These are phyloP conservation scores for Emmonsiellopsis sp. DNA, from an alignment of 2,329 filamentous ascomycete species.

Conservation along the genomic window DNA sequence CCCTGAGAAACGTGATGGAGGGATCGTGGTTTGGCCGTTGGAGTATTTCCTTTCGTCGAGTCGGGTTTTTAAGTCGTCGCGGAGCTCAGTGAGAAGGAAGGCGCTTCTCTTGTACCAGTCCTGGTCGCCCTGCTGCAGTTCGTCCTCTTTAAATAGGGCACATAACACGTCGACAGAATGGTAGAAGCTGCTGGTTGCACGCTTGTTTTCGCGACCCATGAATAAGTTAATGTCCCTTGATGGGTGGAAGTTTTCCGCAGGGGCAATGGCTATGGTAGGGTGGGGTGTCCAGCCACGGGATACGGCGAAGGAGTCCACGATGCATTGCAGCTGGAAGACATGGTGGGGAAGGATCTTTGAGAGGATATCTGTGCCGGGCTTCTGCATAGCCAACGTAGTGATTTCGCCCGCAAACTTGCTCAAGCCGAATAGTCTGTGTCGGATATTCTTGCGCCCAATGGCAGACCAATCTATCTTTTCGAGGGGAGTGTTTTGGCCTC, in stretches of 20 bases:
- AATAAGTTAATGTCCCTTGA: slow-evolving; percentile 38
- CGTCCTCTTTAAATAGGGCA: slow-evolving; percentile 23
- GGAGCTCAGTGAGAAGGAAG: slow-evolving; percentile 17
- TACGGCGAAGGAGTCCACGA: slow-evolving; percentile 40
- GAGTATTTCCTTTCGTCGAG: slow-evolving; percentile 31
- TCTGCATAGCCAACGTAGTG: slow-evolving; percentile 40
- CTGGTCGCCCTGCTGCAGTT: slow-evolving; percentile 14
- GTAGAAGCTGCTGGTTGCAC: slow-evolving; percentile 26
- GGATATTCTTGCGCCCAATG: slow-evolving; percentile 28
- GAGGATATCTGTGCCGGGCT: slow-evolving; percentile 29
- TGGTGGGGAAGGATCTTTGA: slow-evolving; percentile 38
- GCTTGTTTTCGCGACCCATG: slow-evolving; percentile 28
- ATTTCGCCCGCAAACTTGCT: slow-evolving; percentile 39
- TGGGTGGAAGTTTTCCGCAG: slow-evolving; percentile 29
- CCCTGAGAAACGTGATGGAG: slow-evolving; percentile 35
- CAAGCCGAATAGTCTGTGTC: slow-evolving; percentile 36
- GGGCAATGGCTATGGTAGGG: slow-evolving; percentile 20
- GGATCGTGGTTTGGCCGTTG: slow-evolving; percentile 26
- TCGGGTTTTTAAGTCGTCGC: slow-evolving; percentile 28
- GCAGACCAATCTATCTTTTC: slow-evolving; percentile 37
- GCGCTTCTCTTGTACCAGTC: slow-evolving; percentile 10
- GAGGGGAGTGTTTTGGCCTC: slow-evolving; percentile 24
- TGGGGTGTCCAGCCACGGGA: slow-evolving; percentile 37
- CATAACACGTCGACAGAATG: slow-evolving; percentile 22
- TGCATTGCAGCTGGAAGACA: slow-evolving; percentile 44